Conservation (phyloP, 1,284 basidiomycete species). For the Pyrrhoderma lamaoense region DNA sequence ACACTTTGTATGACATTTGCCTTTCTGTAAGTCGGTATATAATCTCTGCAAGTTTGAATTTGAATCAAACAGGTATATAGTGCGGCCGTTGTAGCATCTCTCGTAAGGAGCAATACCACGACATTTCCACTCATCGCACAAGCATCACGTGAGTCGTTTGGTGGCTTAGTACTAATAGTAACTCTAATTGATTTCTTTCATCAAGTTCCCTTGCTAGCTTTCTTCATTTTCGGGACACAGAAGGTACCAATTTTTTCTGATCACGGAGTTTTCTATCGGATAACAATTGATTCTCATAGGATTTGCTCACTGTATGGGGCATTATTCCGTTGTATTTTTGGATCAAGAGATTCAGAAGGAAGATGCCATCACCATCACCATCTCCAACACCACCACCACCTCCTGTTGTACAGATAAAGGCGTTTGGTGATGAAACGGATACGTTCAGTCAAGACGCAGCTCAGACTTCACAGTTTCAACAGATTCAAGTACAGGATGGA, state of each 20-base stretch:
- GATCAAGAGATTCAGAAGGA: too few relatives aligned
- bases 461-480: too few relatives aligned
- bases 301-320: conserved; percentile 3
- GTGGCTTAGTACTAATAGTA: too few relatives aligned
- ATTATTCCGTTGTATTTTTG: background rate
- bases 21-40: conserved; percentile 2
- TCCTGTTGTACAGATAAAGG: too few relatives aligned
- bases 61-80: background rate
- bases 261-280: too few relatives aligned
- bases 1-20: background rate
- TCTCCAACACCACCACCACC: too few relatives aligned
- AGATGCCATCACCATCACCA: too few relatives aligned
- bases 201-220: conserved; percentile 3
- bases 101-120: background rate
- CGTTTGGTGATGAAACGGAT: too few relatives aligned
- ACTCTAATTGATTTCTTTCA: background rate
- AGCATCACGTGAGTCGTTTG: background rate
- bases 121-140: background rate
- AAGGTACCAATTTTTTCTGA: background rate
- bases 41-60: too few relatives aligned
- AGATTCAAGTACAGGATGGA: too few relatives aligned
- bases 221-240: conserved; percentile 8
- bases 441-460: too few relatives aligned
- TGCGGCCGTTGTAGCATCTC: background rate
- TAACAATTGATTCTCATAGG: background rate